A percentile compares a stretch with the other conserved stretches of the same genome.
phyloP scores from a whole-genome alignment of 148 eudicot species.

The Heliosperma pusillum region DNA sequence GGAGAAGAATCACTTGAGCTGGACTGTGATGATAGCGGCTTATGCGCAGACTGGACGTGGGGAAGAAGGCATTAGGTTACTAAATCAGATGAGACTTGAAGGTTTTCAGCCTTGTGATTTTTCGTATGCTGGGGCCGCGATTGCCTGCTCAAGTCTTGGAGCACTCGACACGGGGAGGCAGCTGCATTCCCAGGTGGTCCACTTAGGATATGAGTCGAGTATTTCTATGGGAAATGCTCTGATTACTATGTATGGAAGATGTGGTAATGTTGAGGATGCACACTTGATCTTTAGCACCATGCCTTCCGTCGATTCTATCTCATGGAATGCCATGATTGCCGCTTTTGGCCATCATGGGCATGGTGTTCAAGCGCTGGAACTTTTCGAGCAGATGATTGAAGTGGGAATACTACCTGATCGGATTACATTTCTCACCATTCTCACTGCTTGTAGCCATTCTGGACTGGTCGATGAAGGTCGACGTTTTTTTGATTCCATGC shows the following conservation, averaged over 20 bases:
- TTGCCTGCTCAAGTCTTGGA: constrained; percentile 55
- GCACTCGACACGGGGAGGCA: constrained; percentile 54
- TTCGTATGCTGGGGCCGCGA: constrained; percentile 54
- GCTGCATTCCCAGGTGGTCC: constrained; percentile 50
- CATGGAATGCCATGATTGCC: constrained; percentile 71
- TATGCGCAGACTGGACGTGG: constrained; percentile 55
- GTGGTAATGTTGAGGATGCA: constrained; percentile 51
- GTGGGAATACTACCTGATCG: constrained; percentile 45
- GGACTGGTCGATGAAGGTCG: constrained; percentile 54
- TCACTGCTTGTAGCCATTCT: constrained; percentile 66
- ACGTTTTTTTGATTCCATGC: constrained; percentile 46
- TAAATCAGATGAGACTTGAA: constrained; percentile 51
- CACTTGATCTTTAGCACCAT: constrained; percentile 37
- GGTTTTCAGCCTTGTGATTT: constrained; percentile 59
- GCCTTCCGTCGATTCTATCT: constrained; percentile 53
- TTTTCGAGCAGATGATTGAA: constrained; percentile 53
- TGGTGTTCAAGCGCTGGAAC: constrained; percentile 46
- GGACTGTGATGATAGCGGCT: constrained; percentile 60
- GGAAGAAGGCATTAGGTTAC: constrained; percentile 51
- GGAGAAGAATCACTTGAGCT: constrained; percentile 46
- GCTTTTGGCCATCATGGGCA: constrained; percentile 62
- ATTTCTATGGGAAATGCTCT: constrained; percentile 59
- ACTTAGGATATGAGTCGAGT: constrained; percentile 47
- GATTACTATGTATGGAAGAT: constrained; percentile 67
- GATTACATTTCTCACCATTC: constrained; percentile 52